These are phyloP conservation scores for Neotropicomus parvogracilis DNA, from an alignment of 1,284 basidiomycete genomes.

Conservation along the genomic window DNA sequence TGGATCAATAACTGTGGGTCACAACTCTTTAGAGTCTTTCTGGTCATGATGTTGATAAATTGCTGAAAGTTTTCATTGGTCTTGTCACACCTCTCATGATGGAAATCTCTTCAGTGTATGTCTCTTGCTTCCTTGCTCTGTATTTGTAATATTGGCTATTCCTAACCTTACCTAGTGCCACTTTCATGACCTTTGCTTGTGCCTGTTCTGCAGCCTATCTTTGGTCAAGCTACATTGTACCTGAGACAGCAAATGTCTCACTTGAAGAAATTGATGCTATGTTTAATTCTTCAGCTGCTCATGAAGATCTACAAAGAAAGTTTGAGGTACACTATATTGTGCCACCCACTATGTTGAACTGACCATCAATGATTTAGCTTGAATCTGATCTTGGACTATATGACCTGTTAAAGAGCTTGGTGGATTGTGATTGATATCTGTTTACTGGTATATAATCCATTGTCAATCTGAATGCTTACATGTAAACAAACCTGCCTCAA, in stretches of 20 bases:
- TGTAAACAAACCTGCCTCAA: too few species aligned
- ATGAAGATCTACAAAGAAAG: conserved; percentile 41
- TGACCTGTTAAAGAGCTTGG: conserved; percentile 27
- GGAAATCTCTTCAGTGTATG: conserved; percentile 55
- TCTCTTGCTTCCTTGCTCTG: not conserved
- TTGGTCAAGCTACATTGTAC: conserved; percentile 66
- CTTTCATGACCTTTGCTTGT: conserved; percentile 64
- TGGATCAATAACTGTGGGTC: conserved; percentile 76
- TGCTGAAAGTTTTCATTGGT: conserved; percentile 66
- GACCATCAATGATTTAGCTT: conserved; percentile 29
- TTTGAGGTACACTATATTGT: conserved; percentile 16
- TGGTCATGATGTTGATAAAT: conserved; percentile 6
- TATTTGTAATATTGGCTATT: not conserved
- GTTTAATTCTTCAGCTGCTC: conserved; percentile 56
- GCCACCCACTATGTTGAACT: conserved; percentile 1
- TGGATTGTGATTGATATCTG: conserved; percentile 8
- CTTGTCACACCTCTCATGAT: conserved; percentile 74
- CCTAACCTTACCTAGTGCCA: conserved; percentile 41
- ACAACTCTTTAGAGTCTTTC: not conserved
- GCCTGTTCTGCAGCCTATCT: conserved; percentile 64
- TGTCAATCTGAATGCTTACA: too few species aligned
- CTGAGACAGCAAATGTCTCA: conserved; percentile 73
- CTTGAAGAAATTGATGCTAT: conserved; percentile 74
- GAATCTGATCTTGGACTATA: conserved; percentile 39
- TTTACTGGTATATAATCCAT: too few species aligned